phyloP scores from a whole-genome alignment of 495 filamentous ascomycete species.

The Neurospora sp. region DNA sequence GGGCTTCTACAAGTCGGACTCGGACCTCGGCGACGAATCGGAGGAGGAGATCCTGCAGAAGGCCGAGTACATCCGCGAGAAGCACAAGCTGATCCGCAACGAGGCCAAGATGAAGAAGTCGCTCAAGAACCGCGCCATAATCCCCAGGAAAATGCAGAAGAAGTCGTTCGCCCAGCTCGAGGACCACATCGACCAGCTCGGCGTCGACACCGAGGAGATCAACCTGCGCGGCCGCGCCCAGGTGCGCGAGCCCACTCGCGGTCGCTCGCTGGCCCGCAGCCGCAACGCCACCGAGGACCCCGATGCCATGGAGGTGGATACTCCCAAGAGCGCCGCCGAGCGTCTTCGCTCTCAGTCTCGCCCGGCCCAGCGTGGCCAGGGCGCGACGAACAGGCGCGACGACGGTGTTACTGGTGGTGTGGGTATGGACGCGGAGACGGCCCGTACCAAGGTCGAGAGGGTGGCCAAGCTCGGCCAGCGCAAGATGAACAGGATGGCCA shows the following conservation, averaged over 20 bases:
- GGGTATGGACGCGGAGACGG: constrained; percentile 19
- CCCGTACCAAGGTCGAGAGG: constrained; percentile 70
- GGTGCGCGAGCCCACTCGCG: constrained; percentile 38
- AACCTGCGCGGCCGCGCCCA: constrained; percentile 57
- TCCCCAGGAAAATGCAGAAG: constrained; percentile 69
- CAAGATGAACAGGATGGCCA: constrained; percentile 97
- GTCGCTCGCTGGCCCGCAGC: constrained; percentile 44
- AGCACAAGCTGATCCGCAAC: constrained; percentile 77
- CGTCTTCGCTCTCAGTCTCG: constrained; percentile 68
- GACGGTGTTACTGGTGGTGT: constrained; percentile 57
- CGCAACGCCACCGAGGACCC: constrained; percentile 44
- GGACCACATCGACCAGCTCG: constrained; percentile 68
- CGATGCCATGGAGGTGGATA: constrained; percentile 84
- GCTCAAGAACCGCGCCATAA: constrained; percentile 88
- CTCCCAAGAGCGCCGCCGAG: constrained; percentile 38
- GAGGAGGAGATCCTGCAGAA: constrained; percentile 80
- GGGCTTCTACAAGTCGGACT: constrained; percentile 59
- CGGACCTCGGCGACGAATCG: constrained; percentile 68
- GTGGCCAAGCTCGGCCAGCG: constrained; percentile 82
- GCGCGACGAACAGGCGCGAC: constrained; percentile 64
- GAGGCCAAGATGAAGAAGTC: constrained; percentile 86
- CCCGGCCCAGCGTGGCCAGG: constrained; percentile 52
- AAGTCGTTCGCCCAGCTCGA: constrained; percentile 75
- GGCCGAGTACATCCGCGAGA: constrained; percentile 90
- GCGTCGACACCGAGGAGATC: constrained; percentile 70